Evolutionary conservation across 2,329 filamentous ascomycete genomes (phyloP).

Genomic region (Pyricularia sp.): DNA sequence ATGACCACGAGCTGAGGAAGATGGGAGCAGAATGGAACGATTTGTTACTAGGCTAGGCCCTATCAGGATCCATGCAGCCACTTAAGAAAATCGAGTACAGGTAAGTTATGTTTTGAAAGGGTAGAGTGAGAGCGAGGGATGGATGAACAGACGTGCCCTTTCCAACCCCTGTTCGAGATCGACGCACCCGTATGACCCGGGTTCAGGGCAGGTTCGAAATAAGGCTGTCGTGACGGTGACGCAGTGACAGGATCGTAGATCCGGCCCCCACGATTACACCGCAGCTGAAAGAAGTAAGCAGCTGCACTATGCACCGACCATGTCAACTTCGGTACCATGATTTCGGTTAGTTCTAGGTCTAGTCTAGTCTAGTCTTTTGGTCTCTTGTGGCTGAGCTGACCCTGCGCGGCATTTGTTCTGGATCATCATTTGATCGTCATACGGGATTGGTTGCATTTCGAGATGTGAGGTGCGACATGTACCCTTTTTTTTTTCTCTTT

Average conservation of each 20-base stretch:
- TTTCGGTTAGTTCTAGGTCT: neutral
- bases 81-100: too few species aligned
- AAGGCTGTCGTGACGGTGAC: neutral
- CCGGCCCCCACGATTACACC: neutral
- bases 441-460: neutral
- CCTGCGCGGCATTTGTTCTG: neutral
- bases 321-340: neutral
- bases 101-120: neutral
- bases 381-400: neutral
- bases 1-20: neutral
- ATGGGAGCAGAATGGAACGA: neutral
- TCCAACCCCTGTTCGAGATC: neutral
- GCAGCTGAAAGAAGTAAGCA: neutral
- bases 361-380: neutral
- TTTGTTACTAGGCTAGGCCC: neutral
- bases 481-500: neutral
- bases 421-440: slow-evolving; percentile 1
- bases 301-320: neutral
- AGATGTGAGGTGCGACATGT: neutral
- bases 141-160: neutral
- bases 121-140: too few species aligned
- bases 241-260: neutral
- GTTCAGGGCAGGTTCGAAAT: neutral
- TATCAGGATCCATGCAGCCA: neutral
- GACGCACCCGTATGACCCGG: neutral